Evolutionary conservation across 2,329 filamentous ascomycete genomes (phyloP).

Genomic region (Alternaria solani): DNA sequence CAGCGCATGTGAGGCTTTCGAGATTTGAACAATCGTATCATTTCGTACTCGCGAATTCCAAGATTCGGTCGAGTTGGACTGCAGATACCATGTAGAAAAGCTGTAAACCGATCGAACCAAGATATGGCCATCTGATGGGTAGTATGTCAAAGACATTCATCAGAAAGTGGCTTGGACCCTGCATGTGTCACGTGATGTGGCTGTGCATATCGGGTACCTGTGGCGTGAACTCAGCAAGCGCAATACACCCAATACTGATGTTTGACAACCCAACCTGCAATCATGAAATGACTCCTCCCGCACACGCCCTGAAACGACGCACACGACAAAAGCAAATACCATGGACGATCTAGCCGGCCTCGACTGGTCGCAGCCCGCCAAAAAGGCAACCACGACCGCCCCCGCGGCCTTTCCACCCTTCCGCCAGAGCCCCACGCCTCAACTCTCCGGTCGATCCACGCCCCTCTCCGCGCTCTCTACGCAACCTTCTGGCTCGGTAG

Average conservation of each 20-base stretch:
- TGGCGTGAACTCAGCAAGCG: constrained; percentile 21
- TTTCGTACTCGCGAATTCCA: neutral
- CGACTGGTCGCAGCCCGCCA: constrained; percentile 55
- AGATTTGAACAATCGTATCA: neutral
- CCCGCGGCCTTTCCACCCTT: constrained; percentile 45
- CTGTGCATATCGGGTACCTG: constrained; percentile 7
- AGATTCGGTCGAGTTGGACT: too few species aligned
- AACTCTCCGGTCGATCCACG: constrained; percentile 52
- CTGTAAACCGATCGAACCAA: neutral
- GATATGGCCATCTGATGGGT: neutral
- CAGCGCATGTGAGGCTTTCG: neutral
- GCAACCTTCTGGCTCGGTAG: constrained; percentile 52
- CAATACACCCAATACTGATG: constrained; percentile 5
- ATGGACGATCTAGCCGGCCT: constrained; percentile 62
- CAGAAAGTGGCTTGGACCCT: constrained; percentile 6
- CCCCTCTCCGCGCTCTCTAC: constrained; percentile 48
- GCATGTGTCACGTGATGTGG: constrained; percentile 22
- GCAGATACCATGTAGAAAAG: neutral
- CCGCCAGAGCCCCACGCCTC: constrained; percentile 50
- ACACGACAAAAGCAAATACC: constrained; percentile 40
- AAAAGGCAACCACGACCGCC: constrained; percentile 37
- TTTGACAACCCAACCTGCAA: constrained; percentile 10
- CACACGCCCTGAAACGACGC: constrained; percentile 12
- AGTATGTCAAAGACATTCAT: neutral
- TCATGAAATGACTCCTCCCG: constrained; percentile 34